Percentiles rank a stretch among this genome's conserved stretches.
Conservation (phyloP, 2,329 filamentous ascomycete genomes). For the Akanthomyces dipterigenus region DNA sequence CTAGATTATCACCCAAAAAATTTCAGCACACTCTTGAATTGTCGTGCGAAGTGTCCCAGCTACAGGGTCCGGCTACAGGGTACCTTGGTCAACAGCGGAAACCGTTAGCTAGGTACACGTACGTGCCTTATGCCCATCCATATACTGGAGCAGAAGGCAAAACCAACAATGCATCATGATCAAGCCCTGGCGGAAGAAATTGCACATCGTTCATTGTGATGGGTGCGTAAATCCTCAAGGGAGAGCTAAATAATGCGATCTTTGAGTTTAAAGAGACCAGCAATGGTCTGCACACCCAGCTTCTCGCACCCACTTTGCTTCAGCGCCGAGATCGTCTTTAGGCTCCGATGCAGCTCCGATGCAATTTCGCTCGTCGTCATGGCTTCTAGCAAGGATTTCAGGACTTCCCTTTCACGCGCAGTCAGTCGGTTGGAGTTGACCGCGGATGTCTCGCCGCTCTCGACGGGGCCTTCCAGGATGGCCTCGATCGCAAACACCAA, state of each 20-base stretch:
- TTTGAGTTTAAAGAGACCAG: conserved; percentile 6
- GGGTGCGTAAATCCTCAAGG: no score
- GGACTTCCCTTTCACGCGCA: background rate
- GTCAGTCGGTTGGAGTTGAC: background rate
- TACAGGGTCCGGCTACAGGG: no score
- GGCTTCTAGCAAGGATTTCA: background rate
- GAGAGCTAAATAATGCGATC: background rate
- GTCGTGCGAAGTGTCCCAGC: no score
- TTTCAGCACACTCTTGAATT: no score
- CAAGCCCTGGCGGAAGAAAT: no score
- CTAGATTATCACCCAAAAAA: no score
- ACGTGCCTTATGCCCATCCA: no score
- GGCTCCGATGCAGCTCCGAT: background rate
- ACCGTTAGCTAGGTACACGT: no score
- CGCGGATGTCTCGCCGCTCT: background rate
- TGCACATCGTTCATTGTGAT: no score
- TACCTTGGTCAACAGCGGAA: no score
- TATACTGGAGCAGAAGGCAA: no score
- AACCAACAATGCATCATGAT: no score
- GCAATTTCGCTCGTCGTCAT: conserved; percentile 7
- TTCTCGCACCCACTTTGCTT: conserved; percentile 8
- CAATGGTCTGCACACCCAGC: conserved; percentile 1
- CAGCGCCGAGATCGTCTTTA: background rate
- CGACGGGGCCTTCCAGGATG: background rate
- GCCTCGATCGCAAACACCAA: background rate